Percentiles rank a stretch among this genome's conserved stretches.
Evolutionary conservation across 2,329 filamentous ascomycete species (phyloP).

Genomic region (Aspergillus calidoustus): DNA sequence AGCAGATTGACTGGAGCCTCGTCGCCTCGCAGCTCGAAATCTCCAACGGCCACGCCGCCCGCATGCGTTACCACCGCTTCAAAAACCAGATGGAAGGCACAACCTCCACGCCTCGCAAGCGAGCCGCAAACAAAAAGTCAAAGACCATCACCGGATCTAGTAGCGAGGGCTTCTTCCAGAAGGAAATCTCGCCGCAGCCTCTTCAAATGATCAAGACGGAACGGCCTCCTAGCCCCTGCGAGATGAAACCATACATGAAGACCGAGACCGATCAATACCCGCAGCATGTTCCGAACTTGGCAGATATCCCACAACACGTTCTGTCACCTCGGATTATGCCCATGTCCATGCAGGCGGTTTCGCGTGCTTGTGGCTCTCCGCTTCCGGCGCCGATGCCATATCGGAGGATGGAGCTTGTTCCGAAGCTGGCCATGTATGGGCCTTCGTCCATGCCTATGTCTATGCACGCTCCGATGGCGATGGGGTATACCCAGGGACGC

Average conservation of each 20-base stretch:
- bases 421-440: constrained; percentile 24
- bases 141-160: constrained; percentile 18
- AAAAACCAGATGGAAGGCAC: constrained; percentile 57
- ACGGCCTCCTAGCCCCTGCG: constrained; percentile 4
- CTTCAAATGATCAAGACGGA: constrained; percentile 22
- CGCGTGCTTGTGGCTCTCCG: constrained; percentile 15
- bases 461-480: neutral
- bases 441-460: neutral
- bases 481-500: constrained; percentile 3
- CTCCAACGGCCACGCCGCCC: constrained; percentile 61
- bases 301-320: constrained; percentile 18
- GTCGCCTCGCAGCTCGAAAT: constrained; percentile 57
- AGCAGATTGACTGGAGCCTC: constrained; percentile 58
- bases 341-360: neutral
- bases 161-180: constrained; percentile 20
- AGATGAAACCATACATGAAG: constrained; percentile 29
- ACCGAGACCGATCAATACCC: constrained; percentile 22
- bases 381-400: constrained; percentile 20
- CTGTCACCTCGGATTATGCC: constrained; percentile 3
- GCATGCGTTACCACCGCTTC: constrained; percentile 62
- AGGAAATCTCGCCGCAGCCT: constrained; percentile 17
- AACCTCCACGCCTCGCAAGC: constrained; percentile 34
- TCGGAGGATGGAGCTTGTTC: neutral
- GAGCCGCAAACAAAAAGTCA: constrained; percentile 27
- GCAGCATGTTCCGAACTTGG: constrained; percentile 16